Evolutionary conservation across 768 basidiomycete species (phyloP).

Genomic region (Agrocybe pediades): DNA sequence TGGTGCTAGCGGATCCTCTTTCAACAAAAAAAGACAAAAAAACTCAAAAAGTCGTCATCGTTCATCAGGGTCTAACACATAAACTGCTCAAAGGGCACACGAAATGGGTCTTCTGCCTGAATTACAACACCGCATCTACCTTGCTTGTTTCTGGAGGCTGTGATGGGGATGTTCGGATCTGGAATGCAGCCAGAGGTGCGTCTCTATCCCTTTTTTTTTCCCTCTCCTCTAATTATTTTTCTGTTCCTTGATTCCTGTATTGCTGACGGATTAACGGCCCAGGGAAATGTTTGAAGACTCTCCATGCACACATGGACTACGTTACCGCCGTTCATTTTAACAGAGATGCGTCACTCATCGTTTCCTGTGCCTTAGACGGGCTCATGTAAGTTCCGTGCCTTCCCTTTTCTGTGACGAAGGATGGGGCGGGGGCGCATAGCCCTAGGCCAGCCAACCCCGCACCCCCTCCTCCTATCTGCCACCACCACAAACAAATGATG

Average conservation of each 20-base stretch:
- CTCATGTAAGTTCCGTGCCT: constrained; percentile 75
- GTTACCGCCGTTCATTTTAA: constrained; percentile 96
- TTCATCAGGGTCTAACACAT: constrained; percentile 65
- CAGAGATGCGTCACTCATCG: constrained; percentile 85
- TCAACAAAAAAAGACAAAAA: not conserved
- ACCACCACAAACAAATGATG: too few species aligned
- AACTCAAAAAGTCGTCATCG: not conserved
- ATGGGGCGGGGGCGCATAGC: too few species aligned
- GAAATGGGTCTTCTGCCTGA: constrained; percentile 89
- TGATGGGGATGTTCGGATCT: constrained; percentile 91
- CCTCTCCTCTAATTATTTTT: not conserved
- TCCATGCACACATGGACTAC: constrained; percentile 93
- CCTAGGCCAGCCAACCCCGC: too few species aligned
- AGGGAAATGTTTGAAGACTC: constrained; percentile 84
- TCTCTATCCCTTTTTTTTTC: constrained; percentile 14
- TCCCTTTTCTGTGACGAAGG: too few species aligned
- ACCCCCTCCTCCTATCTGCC: too few species aligned
- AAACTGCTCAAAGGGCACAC: constrained; percentile 81
- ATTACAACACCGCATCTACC: constrained; percentile 87
- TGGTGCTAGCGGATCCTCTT: constrained; percentile 27
- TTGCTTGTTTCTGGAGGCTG: constrained; percentile 91
- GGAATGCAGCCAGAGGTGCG: constrained; percentile 84
- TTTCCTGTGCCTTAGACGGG: constrained; percentile 91
- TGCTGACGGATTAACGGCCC: not conserved
- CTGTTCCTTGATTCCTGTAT: not conserved